Evolutionary conservation across 768 basidiomycete genomes (phyloP), one percentile per base, ranked within the genome.

Genomic region (Krasilnikovozyma curviuscula): DNA sequence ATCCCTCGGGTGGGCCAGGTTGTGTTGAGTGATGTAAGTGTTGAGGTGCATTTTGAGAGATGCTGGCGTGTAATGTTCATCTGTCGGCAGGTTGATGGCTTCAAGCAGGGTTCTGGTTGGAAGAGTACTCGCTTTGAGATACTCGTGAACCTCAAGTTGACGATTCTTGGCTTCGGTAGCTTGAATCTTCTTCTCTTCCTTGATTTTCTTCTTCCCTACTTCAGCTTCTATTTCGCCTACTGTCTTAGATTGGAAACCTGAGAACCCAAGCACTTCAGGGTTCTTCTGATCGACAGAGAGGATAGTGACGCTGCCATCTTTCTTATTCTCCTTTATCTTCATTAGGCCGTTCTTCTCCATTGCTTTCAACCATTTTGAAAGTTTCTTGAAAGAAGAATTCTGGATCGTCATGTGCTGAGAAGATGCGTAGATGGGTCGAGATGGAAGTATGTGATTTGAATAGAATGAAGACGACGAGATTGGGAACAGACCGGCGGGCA

Each of bases 391-490:
- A 2, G 71, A 71, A 1, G 83, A 85, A 9, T 78, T 71, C 56
- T 81, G 85, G 62, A 89, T 79, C 16, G 62, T 59, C 16, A 60
- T 61, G 12, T 62, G 53, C 19, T 40, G 52, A 4, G 60, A 52
- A 30, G 66, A 66, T 43, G 76, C 73, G 48, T 73, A 75, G n/a
- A 76, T 75, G 7, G 84, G 81, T n/a, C 84, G 72, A 44, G 70
- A 76, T 5, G 84, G 84, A 2, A 89, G 71, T 41, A 91, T 72
- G 58, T 83, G 71, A 16, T 70, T 71, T 7, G 79, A 73, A 64
- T 85, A 86, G 55, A 88, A 75, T 0, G 69, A 70, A 10, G 82
- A 81, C 0, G 83, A 74, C 0, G 78, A 67, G 37, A 88, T 77
- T 0, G 86, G 84, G 58, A 85, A 81, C 18, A 44, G 25, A 7